These are phyloP conservation scores for Rosa chinensis DNA, from an alignment of 306 rosid genomes.

Conservation along the genomic window DNA sequence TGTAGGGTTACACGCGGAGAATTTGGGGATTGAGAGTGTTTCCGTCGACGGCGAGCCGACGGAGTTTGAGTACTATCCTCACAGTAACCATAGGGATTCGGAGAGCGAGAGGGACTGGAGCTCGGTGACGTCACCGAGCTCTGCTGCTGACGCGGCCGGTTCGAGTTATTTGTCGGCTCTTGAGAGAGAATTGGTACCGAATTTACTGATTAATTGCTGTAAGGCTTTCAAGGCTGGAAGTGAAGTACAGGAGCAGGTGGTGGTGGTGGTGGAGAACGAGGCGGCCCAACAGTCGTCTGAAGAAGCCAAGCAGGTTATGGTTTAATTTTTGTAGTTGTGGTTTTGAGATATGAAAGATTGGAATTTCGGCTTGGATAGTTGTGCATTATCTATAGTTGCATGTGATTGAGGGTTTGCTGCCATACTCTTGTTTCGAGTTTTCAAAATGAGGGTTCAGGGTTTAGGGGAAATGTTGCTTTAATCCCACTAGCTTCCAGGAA, in stretches of 20 bases:
- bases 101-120: conserved; percentile 61
- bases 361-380: conserved; percentile 1
- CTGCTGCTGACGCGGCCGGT: conserved; percentile 84
- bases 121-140: conserved; percentile 53
- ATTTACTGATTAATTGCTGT: conserved; percentile 82
- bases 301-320: conserved; percentile 78
- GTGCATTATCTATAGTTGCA: background rate
- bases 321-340: conserved; percentile 28
- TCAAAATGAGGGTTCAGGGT: background rate
- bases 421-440: background rate
- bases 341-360: background rate
- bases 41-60: conserved; percentile 88
- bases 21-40: conserved; percentile 76
- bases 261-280: conserved; percentile 56
- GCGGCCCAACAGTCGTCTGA: conserved; percentile 45
- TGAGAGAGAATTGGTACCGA: conserved; percentile 74
- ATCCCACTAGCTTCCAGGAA: background rate
- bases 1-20: conserved; percentile 92
- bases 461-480: background rate
- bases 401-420: background rate
- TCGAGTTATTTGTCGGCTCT: conserved; percentile 62
- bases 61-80: conserved; percentile 83
- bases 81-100: conserved; percentile 29
- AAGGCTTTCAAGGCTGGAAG: conserved; percentile 59
- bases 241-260: conserved; percentile 60